These are phyloP conservation scores for Russula ochroleuca DNA, from an alignment of 768 basidiomycete genomes.

Conservation along the genomic window DNA sequence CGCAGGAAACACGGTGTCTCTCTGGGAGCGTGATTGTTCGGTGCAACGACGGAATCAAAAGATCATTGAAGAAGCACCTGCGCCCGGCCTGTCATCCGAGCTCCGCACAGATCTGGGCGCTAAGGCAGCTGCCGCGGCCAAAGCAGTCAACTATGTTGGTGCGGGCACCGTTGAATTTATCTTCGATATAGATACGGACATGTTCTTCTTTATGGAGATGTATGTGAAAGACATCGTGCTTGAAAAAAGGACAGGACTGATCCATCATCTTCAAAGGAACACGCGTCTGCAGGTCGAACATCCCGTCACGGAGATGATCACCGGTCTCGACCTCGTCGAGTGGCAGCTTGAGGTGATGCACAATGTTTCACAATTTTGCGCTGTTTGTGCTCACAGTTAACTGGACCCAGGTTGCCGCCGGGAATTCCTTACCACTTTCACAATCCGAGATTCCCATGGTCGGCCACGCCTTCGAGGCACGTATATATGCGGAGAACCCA, in stretches of 20 bases:
- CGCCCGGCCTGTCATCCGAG: slow-evolving; percentile 77
- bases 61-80: slow-evolving; percentile 94
- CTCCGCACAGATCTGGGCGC: slow-evolving; percentile 75
- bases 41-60: slow-evolving; percentile 93
- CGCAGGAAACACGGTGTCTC: slow-evolving; percentile 74
- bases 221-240: slow-evolving; percentile 34
- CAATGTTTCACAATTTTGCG: neutral
- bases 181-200: slow-evolving; percentile 82
- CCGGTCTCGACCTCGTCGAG: slow-evolving; percentile 88
- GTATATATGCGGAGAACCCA: slow-evolving; percentile 94
- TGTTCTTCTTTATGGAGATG: slow-evolving; percentile 98
- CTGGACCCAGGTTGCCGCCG: slow-evolving; percentile 68
- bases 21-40: slow-evolving; percentile 95
- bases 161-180: slow-evolving; percentile 97
- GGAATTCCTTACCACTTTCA: slow-evolving; percentile 73
- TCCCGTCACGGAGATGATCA: slow-evolving; percentile 93
- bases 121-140: slow-evolving; percentile 90
- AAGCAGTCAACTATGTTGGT: slow-evolving; percentile 86
- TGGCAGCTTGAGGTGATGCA: slow-evolving; percentile 79
- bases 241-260: neutral
- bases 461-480: slow-evolving; percentile 91
- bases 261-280: slow-evolving; percentile 48
- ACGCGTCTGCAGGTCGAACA: slow-evolving; percentile 86
- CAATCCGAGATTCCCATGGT: slow-evolving; percentile 80
- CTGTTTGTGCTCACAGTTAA: slow-evolving; percentile 6